Conservation (phyloP, 441 rosid genomes). For the Bocquillonia castaneifolia region DNA sequence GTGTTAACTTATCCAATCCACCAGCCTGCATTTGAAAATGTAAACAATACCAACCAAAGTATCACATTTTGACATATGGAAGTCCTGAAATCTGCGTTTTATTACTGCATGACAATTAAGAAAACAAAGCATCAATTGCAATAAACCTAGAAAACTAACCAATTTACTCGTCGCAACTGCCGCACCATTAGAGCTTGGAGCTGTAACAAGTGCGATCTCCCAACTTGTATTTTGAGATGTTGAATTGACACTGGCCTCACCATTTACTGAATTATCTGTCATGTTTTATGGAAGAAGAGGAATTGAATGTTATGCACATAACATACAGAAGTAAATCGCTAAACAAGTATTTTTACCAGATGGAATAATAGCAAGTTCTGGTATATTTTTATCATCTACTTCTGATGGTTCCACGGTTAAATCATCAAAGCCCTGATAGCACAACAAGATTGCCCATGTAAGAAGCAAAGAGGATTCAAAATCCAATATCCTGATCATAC, state of each 20-base stretch:
- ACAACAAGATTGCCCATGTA: conserved; percentile 2
- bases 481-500: not conserved
- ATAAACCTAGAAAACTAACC: conserved; percentile 21
- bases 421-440: conserved; percentile 28
- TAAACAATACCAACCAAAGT: too few relatives aligned
- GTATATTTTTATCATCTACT: conserved; percentile 17
- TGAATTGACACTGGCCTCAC: conserved; percentile 3
- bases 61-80: too few relatives aligned
- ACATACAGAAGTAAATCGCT: not conserved
- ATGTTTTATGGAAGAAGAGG: not conserved
- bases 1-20: conserved; percentile 21
- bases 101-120: not conserved
- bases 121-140: not conserved
- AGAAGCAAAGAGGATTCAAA: not conserved
- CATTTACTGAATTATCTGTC: not conserved
- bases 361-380: conserved; percentile 15
- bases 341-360: conserved; percentile 9
- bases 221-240: conserved; percentile 18
- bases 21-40: conserved; percentile 26
- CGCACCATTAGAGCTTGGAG: conserved; percentile 23
- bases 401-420: conserved; percentile 21
- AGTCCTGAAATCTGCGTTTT: not conserved
- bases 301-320: not conserved
- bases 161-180: conserved; percentile 13
- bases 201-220: conserved; percentile 33